A percentile compares a stretch with the other conserved stretches of the same genome.
These are phyloP conservation scores for Papiliotrema fonsecae DNA, from an alignment of 1,284 basidiomycete species.

Conservation along the genomic window DNA sequence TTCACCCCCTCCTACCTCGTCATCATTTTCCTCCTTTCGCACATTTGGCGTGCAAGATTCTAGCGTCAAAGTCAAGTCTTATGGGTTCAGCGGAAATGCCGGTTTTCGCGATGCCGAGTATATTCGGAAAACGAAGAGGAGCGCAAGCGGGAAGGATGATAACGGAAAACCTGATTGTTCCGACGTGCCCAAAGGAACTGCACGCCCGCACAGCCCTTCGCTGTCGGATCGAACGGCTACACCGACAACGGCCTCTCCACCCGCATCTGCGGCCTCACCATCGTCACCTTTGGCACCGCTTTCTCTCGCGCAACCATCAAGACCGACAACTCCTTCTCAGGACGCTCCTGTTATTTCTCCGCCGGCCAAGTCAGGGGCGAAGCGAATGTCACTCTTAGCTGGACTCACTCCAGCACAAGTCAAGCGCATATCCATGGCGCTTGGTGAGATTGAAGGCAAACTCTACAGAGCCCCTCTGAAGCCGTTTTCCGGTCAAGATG, in stretches of 20 bases:
- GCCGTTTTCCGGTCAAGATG: too few relatives aligned
- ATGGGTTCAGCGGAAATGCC: slow-evolving; percentile 36
- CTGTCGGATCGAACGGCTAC: slow-evolving; percentile 16
- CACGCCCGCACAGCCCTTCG: slow-evolving; percentile 10
- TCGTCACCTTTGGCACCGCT: slow-evolving; percentile 7
- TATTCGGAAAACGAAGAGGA: slow-evolving; percentile 30
- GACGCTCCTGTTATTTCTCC: not conserved
- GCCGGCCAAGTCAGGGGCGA: not conserved
- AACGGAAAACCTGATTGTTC: slow-evolving; percentile 6
- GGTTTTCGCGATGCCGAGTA: slow-evolving; percentile 37
- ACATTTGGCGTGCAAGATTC: slow-evolving; percentile 19
- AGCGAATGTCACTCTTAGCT: slow-evolving; percentile 24
- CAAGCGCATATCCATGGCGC: slow-evolving; percentile 39
- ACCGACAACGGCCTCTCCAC: slow-evolving; percentile 8
- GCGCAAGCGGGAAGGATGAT: slow-evolving; percentile 15
- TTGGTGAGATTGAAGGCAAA: slow-evolving; percentile 36
- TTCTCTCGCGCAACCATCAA: slow-evolving; percentile 2
- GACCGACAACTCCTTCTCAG: slow-evolving; percentile 4
- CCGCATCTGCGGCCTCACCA: slow-evolving; percentile 1
- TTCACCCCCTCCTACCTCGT: slow-evolving; percentile 27
- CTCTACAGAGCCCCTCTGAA: slow-evolving; percentile 6
- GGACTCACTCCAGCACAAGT: slow-evolving; percentile 34
- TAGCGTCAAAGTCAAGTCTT: slow-evolving; percentile 22
- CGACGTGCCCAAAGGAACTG: not conserved
- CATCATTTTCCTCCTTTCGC: slow-evolving; percentile 28